phyloP scores from a whole-genome alignment of 164 flowering plant species.

The Cinnamomum micranthum region DNA sequence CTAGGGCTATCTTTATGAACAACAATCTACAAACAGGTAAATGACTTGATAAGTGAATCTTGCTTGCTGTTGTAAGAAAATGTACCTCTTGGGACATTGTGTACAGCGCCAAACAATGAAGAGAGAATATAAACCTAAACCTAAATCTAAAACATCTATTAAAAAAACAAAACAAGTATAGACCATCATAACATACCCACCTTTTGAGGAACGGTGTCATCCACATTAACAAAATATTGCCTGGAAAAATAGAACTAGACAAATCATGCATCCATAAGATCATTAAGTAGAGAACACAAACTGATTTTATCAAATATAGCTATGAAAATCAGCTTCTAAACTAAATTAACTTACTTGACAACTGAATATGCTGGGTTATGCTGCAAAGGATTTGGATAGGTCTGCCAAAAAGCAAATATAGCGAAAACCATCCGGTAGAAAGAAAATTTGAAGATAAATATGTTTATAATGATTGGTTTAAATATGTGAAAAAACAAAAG shows the following conservation, averaged over 20 bases:
- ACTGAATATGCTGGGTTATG: conserved; percentile 82
- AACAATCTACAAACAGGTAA: conserved; percentile 40
- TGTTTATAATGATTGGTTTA: no score
- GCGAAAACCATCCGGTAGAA: background rate
- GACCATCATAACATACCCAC: conserved; percentile 27
- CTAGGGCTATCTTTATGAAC: conserved; percentile 61
- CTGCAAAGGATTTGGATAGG: conserved; percentile 72
- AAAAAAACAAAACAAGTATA: background rate
- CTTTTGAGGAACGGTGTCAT: conserved; percentile 74
- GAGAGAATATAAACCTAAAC: background rate
- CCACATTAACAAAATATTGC: conserved; percentile 76
- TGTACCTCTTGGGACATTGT: background rate
- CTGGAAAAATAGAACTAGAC: conserved; percentile 31
- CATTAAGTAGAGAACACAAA: background rate
- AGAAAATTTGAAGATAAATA: background rate
- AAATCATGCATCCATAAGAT: background rate
- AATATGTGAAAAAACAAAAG: no score
- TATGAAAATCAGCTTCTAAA: background rate
- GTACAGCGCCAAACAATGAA: background rate
- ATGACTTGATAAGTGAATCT: background rate
- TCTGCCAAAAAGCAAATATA: conserved; percentile 31
- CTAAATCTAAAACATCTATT: background rate
- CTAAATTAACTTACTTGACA: conserved; percentile 55
- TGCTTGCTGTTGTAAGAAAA: background rate
- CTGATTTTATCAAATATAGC: background rate